These are phyloP conservation scores for Termitomyces sp. DNA, from an alignment of 768 basidiomycete genomes.

Conservation along the genomic window DNA sequence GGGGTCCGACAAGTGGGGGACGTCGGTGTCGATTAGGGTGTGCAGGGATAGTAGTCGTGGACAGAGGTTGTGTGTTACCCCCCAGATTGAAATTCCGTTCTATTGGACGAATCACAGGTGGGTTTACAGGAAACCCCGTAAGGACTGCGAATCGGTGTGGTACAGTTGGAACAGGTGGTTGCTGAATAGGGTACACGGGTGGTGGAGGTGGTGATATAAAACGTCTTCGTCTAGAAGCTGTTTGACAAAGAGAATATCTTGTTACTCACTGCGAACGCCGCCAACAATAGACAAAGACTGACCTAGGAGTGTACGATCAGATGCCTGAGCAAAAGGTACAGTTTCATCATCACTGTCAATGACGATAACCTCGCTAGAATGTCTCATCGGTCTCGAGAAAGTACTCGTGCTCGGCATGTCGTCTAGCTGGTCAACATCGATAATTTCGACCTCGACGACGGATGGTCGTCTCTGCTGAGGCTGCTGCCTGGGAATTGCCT, in stretches of 20 bases:
- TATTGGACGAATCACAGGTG: conserved; percentile 44
- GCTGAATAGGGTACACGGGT: conserved; percentile 19
- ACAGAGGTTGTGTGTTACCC: conserved; percentile 15
- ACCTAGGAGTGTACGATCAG: conserved; percentile 13
- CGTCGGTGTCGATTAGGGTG: conserved; percentile 21
- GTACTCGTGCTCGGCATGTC: conserved; percentile 16
- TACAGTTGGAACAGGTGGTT: conserved; percentile 55
- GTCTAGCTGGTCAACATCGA: conserved; percentile 36
- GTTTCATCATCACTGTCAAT: conserved; percentile 33
- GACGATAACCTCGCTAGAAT: conserved; percentile 26
- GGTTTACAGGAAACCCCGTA: conserved; percentile 32
- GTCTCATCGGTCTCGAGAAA: conserved; percentile 1
- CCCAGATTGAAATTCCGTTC: conserved; percentile 50
- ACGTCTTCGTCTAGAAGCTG: conserved; percentile 10
- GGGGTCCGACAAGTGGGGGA: conserved; percentile 17
- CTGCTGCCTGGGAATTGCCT: conserved; percentile 4
- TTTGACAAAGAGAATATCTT: not conserved
- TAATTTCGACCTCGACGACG: conserved; percentile 38
- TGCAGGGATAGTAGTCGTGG: conserved; percentile 10
- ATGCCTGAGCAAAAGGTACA: conserved; percentile 11
- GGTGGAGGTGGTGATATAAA: conserved; percentile 43
- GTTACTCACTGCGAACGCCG: not conserved
- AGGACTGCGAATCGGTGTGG: conserved; percentile 30
- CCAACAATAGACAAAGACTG: not conserved
- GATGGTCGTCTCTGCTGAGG: conserved; percentile 16